These are phyloP conservation scores for Xylaria cubensis DNA, from an alignment of 495 filamentous ascomycete genomes.

Conservation along the genomic window DNA sequence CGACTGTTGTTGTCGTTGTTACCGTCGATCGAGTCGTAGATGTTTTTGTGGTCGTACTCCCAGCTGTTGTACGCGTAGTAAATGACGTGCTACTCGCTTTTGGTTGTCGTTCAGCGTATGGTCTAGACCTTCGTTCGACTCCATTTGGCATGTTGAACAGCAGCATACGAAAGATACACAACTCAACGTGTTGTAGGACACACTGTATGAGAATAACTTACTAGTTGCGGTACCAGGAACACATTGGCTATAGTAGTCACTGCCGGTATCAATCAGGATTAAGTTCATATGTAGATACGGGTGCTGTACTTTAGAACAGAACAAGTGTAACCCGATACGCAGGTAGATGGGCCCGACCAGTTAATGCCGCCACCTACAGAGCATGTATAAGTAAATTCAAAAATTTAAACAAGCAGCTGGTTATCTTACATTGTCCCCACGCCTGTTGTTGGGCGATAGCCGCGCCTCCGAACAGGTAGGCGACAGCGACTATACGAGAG, in stretches of 20 bases:
- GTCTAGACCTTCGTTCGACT: not conserved
- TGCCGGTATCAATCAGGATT: not conserved
- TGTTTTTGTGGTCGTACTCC: constrained; percentile 4
- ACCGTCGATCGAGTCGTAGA: constrained; percentile 16
- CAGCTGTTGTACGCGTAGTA: constrained; percentile 16
- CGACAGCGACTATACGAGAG: not conserved
- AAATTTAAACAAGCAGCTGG: not conserved
- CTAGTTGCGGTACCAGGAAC: constrained; percentile 23
- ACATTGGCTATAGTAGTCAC: constrained; percentile 29
- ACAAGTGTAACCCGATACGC: constrained; percentile 23
- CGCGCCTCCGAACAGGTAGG: constrained; percentile 9
- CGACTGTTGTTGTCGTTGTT: constrained; percentile 11
- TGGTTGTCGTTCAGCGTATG: not conserved
- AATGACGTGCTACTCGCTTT: constrained; percentile 2
- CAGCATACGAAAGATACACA: not conserved
- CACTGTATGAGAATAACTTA: not conserved
- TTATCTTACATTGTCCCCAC: constrained; percentile 26
- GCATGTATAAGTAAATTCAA: not conserved
- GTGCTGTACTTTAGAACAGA: constrained; percentile 19
- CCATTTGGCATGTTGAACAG: not conserved
- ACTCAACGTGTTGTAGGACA: not conserved
- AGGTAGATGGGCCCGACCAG: constrained; percentile 15
- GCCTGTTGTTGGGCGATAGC: constrained; percentile 21
- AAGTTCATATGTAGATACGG: not conserved
- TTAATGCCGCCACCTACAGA: constrained; percentile 24